Conservation (phyloP, 495 filamentous ascomycete genomes). For the Clavariopsis aquatica region DNA sequence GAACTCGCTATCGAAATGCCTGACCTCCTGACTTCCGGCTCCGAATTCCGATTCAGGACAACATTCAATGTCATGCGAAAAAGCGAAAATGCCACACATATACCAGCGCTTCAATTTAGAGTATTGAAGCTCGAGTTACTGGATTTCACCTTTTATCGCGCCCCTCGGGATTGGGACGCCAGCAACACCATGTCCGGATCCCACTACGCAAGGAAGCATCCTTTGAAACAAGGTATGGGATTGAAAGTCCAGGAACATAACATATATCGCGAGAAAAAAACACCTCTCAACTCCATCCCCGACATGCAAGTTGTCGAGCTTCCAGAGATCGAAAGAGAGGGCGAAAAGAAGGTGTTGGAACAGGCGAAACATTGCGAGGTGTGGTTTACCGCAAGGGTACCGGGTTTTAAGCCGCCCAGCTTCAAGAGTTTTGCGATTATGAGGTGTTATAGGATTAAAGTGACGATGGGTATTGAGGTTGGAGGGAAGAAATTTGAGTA, state of each 20-base stretch:
- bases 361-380: slow-evolving; percentile 18
- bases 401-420: slow-evolving; percentile 23
- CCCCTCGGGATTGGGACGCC: slow-evolving; percentile 24
- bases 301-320: slow-evolving; percentile 11
- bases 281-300: slow-evolving; percentile 24
- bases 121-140: slow-evolving; percentile 25
- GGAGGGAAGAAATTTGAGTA: slow-evolving; percentile 31
- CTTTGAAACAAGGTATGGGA: background rate
- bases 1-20: slow-evolving; percentile 26
- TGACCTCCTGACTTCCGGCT: slow-evolving; percentile 12
- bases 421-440: slow-evolving; percentile 29
- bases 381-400: slow-evolving; percentile 25
- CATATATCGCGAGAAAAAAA: slow-evolving; percentile 17
- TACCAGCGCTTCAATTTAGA: slow-evolving; percentile 18
- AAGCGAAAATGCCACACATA: slow-evolving; percentile 10
- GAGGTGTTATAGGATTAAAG: slow-evolving; percentile 28
- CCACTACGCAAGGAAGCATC: background rate
- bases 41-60: slow-evolving; percentile 20
- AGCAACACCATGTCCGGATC: slow-evolving; percentile 13
- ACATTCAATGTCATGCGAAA: slow-evolving; percentile 9
- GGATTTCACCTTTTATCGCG: slow-evolving; percentile 29
- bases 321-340: background rate
- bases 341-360: slow-evolving; percentile 13
- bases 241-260: background rate
- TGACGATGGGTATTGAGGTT: slow-evolving; percentile 25